Base-by-base conservation (phyloP, 139 green algal species). In the Closterium sp. region DNA sequence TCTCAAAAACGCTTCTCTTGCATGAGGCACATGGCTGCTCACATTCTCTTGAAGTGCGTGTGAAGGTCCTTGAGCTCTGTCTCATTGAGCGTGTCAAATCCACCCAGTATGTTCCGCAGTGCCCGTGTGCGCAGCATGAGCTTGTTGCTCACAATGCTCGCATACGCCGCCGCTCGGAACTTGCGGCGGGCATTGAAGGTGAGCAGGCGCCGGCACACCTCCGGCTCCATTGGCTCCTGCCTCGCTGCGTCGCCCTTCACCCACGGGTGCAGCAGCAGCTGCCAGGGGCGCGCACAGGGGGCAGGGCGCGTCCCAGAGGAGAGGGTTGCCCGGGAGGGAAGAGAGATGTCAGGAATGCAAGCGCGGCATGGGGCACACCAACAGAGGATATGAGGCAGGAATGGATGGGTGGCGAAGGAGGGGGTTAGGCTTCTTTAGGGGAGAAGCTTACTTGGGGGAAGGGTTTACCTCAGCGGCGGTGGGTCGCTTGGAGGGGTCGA, bases 111-210 rank as follows among this genome's bases (percentile, higher is more conserved):
- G 13, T 34, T 89, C 9, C 88, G 45, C 29, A 94, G 91, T 2
- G 87, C 79, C 29, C 70, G 94, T 22, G 88, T 92, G 34, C 89
- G 93, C 89, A 88, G 42, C 38, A 91, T 93, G 29, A 90, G 87
- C 22, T 90, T 42, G 45, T 91, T 91, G 38, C 88, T 89, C 31
- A 88, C 42, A 29, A 95, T 90, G 91, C 91, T 92, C 6, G 93
- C 93, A 31, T 91, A 95, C 9, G 84, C 93, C 62, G 87, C 93
- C 28, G 70, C 91, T 24, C 91, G 91, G 91, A 95, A 95, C 79
- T 95, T 95, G 31, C 89, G 88, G 10, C 91, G 87, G 10, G 91
- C 93, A 31, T 95, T 95, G 84, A 95, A 95, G n/a, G 50, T 92
- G 27, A 87, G 24, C 22, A 95, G 90, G 21, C 88, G 50, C 28